A percentile compares a stretch with the other conserved stretches of the same genome.
These are phyloP conservation scores for Neofusicoccum sp. DNA, from an alignment of 2,329 filamentous ascomycete species.

Conservation along the genomic window DNA sequence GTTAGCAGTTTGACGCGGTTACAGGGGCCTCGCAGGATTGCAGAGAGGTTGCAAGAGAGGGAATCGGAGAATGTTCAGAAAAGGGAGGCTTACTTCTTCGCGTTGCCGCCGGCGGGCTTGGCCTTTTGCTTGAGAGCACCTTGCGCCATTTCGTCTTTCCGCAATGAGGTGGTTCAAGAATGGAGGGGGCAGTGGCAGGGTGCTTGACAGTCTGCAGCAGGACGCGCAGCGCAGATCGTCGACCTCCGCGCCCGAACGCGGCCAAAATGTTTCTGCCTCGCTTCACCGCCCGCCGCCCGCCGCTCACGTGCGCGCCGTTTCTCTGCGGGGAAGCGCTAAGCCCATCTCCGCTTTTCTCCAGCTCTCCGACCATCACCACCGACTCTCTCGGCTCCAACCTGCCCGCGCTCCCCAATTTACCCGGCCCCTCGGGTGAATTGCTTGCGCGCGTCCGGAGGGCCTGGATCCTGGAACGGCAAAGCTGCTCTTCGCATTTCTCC, in stretches of 20 bases:
- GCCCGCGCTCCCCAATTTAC: not conserved
- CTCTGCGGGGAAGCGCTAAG: not conserved
- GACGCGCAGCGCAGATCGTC: no score
- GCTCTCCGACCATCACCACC: not conserved
- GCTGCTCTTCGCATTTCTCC: not conserved
- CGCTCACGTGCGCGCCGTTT: no score
- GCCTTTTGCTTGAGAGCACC: conserved; percentile 48
- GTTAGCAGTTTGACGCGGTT: conserved; percentile 26
- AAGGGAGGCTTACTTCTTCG: conserved; percentile 5
- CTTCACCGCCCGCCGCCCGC: not conserved
- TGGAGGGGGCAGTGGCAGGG: no score
- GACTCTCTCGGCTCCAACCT: not conserved
- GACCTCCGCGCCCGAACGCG: no score
- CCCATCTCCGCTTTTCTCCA: not conserved
- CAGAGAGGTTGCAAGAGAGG: not conserved
- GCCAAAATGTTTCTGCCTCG: not conserved
- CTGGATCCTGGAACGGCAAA: not conserved
- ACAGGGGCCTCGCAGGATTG: conserved; percentile 8
- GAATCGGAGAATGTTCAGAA: conserved; percentile 18
- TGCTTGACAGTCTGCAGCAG: no score
- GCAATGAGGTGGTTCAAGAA: no score
- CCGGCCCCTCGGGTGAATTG: conserved; percentile 3
- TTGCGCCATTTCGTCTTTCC: conserved; percentile 44
- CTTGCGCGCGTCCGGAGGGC: not conserved
- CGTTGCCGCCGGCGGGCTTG: conserved; percentile 16